Evolutionary conservation across 2,329 filamentous ascomycete species (phyloP).

Genomic region (Penicillium sp.): DNA sequence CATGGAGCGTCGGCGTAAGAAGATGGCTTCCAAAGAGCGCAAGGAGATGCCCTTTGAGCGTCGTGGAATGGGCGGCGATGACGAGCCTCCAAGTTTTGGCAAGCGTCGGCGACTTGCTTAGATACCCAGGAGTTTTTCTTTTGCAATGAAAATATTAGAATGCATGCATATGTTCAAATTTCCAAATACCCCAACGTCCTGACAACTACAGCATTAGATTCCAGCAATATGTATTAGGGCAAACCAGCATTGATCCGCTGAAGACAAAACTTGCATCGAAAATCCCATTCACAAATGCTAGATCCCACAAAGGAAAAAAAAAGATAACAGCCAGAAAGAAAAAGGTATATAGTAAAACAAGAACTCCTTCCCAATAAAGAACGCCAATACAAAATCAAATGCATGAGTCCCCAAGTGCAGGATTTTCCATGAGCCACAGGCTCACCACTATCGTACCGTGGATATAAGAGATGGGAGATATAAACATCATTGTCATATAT

Average conservation of each 20-base stretch:
- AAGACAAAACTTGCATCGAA: conserved; percentile 1
- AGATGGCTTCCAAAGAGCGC: conserved; percentile 81
- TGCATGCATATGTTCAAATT: not conserved
- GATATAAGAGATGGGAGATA: conserved; percentile 13
- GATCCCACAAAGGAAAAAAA: conserved; percentile 2
- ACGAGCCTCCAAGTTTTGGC: conserved; percentile 18
- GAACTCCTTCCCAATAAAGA: conserved; percentile 8
- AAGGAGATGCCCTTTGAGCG: conserved; percentile 66
- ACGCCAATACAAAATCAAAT: conserved; percentile 17
- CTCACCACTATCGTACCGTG: conserved; percentile 17
- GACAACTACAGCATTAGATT: conserved; percentile 6
- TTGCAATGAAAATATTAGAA: not conserved
- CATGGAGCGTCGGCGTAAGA: conserved; percentile 87
- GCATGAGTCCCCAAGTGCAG: conserved; percentile 9
- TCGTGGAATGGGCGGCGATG: conserved; percentile 38
- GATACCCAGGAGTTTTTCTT: conserved; percentile 2
- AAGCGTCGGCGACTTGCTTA: conserved; percentile 30
- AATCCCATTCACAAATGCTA: conserved; percentile 23
- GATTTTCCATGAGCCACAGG: conserved; percentile 16
- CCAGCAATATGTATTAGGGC: conserved; percentile 4
- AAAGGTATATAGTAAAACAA: conserved; percentile 24
- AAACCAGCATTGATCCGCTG: conserved; percentile 3
- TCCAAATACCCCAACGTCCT: not conserved
- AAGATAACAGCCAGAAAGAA: conserved; percentile 9
- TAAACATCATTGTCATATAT: conserved; percentile 23